Conservation (phyloP, 495 filamentous ascomycete genomes). For the Penicillium longicatenatum region DNA sequence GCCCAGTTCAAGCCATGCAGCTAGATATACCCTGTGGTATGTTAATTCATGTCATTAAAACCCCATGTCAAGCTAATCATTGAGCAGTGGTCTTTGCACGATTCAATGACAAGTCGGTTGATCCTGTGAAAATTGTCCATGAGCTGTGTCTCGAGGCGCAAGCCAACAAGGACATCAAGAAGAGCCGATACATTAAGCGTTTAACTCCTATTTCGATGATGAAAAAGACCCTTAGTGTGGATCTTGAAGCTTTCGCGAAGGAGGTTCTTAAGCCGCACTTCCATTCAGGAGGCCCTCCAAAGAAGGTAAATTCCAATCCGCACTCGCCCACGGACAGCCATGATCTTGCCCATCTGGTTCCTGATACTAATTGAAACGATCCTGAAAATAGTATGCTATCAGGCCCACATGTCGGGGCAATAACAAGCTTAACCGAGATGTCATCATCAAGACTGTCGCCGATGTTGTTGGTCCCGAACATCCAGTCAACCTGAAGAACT, state of each 20-base stretch:
- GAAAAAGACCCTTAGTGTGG: conserved; percentile 76
- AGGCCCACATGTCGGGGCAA: conserved; percentile 82
- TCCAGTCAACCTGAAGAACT: conserved; percentile 78
- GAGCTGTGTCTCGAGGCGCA: conserved; percentile 69
- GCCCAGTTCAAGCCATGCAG: conserved; percentile 62
- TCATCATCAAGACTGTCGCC: conserved; percentile 79
- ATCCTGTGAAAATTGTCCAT: conserved; percentile 79
- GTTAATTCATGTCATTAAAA: conserved; percentile 41
- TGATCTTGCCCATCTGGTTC: neutral
- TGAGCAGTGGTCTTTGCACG: conserved; percentile 46
- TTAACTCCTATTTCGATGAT: conserved; percentile 78
- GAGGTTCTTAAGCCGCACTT: conserved; percentile 75
- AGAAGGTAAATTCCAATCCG: conserved; percentile 44
- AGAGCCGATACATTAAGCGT: conserved; percentile 76
- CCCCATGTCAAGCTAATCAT: conserved; percentile 16
- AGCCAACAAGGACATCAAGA: conserved; percentile 52
- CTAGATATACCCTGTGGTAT: conserved; percentile 76
- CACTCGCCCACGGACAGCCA: neutral
- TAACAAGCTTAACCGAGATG: conserved; percentile 68
- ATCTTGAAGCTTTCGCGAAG: conserved; percentile 69
- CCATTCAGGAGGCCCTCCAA: conserved; percentile 51
- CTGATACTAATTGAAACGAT: conserved; percentile 6
- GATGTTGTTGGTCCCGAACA: conserved; percentile 66
- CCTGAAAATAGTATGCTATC: conserved; percentile 75
- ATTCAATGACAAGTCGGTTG: conserved; percentile 60